A percentile compares a stretch with the other conserved stretches of the same genome.
Evolutionary conservation across 1,139 yeast genomes (phyloP).

Genomic region (Geotrichum macrosporum): DNA sequence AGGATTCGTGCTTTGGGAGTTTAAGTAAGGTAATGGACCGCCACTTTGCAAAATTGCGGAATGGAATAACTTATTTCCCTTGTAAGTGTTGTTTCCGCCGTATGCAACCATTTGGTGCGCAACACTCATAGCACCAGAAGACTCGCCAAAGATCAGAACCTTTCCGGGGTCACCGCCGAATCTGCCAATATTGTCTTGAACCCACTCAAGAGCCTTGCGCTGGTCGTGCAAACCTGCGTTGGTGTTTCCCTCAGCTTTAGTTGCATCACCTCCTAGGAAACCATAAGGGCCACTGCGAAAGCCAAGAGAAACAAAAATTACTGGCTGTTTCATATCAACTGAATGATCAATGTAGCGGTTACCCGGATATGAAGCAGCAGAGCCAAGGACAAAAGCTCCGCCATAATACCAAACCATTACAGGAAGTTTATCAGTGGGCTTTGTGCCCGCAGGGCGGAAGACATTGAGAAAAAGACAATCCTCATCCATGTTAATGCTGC

Average conservation of each 20-base stretch:
- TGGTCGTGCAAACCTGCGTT: conserved; percentile 40
- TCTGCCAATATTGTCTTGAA: conserved; percentile 33
- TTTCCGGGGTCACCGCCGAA: conserved; percentile 41
- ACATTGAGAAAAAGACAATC: conserved; percentile 29
- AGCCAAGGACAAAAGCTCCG: conserved; percentile 32
- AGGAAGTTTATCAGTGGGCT: conserved; percentile 25
- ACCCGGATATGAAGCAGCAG: conserved; percentile 20
- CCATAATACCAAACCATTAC: conserved; percentile 36
- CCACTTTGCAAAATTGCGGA: conserved; percentile 31
- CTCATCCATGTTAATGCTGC: conserved; percentile 19
- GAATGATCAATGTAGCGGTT: conserved; percentile 14
- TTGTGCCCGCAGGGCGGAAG: conserved; percentile 23
- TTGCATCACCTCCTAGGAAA: conserved; percentile 33
- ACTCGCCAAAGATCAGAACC: conserved; percentile 39
- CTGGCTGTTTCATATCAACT: conserved; percentile 17
- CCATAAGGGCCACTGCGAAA: conserved; percentile 40
- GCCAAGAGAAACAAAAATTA: conserved; percentile 19
- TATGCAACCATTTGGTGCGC: conserved; percentile 32
- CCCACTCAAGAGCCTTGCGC: conserved; percentile 38
- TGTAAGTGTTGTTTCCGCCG: conserved; percentile 26
- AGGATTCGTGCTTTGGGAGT: background rate
- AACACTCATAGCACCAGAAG: conserved; percentile 39
- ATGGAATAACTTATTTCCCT: conserved; percentile 28
- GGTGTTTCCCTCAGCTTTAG: conserved; percentile 26
- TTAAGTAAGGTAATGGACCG: conserved; percentile 6